Conservation (phyloP, 176 grass and related monocot genomes). For the Lolium rigidum region DNA sequence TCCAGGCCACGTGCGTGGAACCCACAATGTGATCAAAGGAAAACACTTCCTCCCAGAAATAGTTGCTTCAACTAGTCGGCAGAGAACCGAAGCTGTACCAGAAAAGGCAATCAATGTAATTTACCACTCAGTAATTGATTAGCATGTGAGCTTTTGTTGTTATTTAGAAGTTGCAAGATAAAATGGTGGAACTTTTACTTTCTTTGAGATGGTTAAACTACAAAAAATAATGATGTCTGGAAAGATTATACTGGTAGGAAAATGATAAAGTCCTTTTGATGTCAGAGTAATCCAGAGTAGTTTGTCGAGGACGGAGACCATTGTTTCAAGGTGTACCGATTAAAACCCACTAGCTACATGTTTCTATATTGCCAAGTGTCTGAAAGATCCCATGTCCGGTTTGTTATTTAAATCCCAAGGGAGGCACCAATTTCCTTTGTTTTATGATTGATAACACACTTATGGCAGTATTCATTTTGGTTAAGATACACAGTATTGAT, state of each 20-base stretch:
- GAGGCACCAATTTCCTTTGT: neutral
- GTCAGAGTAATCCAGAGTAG: neutral
- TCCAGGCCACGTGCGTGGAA: constrained; percentile 12
- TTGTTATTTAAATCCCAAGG: neutral
- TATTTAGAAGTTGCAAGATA: neutral
- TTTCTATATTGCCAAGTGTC: neutral
- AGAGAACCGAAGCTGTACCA: constrained; percentile 16
- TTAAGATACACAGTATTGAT: constrained; percentile 13
- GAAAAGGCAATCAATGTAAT: constrained; percentile 35
- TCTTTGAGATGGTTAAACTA: constrained; percentile 24
- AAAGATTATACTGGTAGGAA: constrained; percentile 19
- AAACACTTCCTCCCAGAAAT: constrained; percentile 45
- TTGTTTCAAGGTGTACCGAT: neutral
- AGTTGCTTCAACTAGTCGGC: neutral
- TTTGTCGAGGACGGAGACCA: too few species aligned
- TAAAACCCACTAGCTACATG: neutral
- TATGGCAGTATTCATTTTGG: neutral
- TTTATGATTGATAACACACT: neutral
- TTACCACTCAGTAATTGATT: constrained; percentile 1
- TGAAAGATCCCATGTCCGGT: neutral
- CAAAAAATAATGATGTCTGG: neutral
- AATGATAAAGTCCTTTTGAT: neutral
- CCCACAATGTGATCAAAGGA: constrained; percentile 50
- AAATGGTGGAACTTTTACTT: neutral
- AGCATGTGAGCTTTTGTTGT: neutral